Base-by-base conservation (phyloP, 345 rosid genomes). In the Arabidopsis arenosa region DNA sequence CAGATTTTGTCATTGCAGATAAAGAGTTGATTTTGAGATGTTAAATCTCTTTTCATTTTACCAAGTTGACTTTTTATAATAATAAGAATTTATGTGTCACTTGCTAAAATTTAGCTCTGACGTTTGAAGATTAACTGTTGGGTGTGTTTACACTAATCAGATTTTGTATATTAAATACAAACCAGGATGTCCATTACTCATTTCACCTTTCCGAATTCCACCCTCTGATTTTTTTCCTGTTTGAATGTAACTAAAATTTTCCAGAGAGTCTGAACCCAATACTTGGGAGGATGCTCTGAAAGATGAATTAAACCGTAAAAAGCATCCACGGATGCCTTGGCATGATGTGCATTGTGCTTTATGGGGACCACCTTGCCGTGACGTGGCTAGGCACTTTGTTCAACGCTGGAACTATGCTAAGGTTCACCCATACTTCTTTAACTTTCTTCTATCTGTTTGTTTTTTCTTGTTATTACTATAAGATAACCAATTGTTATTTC, bases 351-450 rank as follows among this genome's bases (percentile, higher is more conserved):
- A 96, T 66, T 96, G 98, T 89, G 98, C 99, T 52, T 88, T 96
- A 7, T 89, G 94, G 99, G 99, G 99, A 30, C 97, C 99, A 30
- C 93, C 99, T 75, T 96, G 99, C 76, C 94, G 89, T 18, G 99
- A 96, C 73, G 84, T 86, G 36, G 99, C 99, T 30, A 86, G 99
- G 75, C 99, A 96, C 82, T 96, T 96, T 72, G 98, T 96, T 74
- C 99, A 96, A 79, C 96, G 99, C 15, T 96, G 99, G 99, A 96
- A 96, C 88, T 87, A 87, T 84, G 99, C 99, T 57, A 96, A 96
- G 99, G 99, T 96, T 49, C 68, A 21, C 77, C 69, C 40, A 28
- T 53, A 14, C 52, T 37, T 63, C 51, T 40, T 69, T 10, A 53
- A 44, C 26, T 40, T 39, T 60, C 26, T 69, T 33, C 76, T 69